Base-by-base conservation (phyloP, 805 yeast species). In the Kodamaea restingae region DNA sequence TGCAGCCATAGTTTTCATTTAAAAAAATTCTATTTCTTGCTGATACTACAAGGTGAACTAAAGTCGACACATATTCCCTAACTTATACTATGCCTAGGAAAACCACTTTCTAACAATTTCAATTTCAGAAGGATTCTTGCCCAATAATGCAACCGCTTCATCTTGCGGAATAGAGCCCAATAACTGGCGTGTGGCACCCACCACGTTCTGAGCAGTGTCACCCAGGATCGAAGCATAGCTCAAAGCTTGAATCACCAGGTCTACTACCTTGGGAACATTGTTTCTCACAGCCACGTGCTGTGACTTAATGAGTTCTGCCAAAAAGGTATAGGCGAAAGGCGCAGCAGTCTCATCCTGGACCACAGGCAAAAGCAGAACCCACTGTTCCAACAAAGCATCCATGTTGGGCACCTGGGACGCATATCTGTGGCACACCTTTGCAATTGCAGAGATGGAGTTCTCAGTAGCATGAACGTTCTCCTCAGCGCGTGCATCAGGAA, bases 391-490 rank as follows among this genome's bases (percentile, higher is more conserved):
- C 18, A 85, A 75, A 18, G 74, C 69, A 46, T 83, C 78, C 41
- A 79, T 63, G 54, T 80, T 76, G 21, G 88, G 81, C 36, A 86
- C 68, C 3, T 65, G 45, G 4, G 71, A 51, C n/a, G 82, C 80
- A 50, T 72, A 80, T 11, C 78, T 63, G 45, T 81, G 84, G 44
- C 90, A 71, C 7, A 91, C 77, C 58, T 87, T 87, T 25, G 97
- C 91, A 47, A 93, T 81, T 1, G 97, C 78, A 3, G 86, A 76
- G 42, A 82, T 71, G 9, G 88, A 82, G 54, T 84, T 84, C 60
- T 93, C 98, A 2, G 97, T 88, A 4, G 97, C 95, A 40, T 75
- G 75, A 29, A 85, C 61, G 53, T 88, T 88, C 41, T 85, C 96
- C 31, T 86, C 95, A n/a, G 80, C 76, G 46, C 85, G 80, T 2